phyloP scores from a whole-genome alignment of 768 basidiomycete species.

The Pleurotus platypus region DNA sequence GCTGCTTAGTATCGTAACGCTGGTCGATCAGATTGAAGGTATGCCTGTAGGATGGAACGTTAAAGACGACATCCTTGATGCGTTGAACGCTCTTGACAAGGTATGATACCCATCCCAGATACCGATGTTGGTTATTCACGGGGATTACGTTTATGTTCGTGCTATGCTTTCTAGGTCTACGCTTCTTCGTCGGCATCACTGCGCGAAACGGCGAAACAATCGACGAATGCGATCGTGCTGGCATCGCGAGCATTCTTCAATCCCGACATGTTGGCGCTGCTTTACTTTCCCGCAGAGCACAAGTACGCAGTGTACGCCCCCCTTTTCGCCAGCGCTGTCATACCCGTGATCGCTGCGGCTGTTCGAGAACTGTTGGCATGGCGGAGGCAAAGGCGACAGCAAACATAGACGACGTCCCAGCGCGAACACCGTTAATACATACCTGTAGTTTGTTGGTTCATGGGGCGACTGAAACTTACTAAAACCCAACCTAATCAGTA shows the following conservation, averaged over 20 bases:
- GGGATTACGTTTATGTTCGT: neutral
- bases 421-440: no score
- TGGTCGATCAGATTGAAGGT: constrained; percentile 82
- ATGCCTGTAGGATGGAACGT: constrained; percentile 90
- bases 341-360: constrained; percentile 76
- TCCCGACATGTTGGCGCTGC: constrained; percentile 90
- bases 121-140: neutral
- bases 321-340: constrained; percentile 85
- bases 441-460: no score
- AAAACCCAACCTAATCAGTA: no score
- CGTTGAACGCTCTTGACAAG: constrained; percentile 70
- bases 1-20: constrained; percentile 74
- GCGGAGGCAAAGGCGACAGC: constrained; percentile 34
- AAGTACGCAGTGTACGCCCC: constrained; percentile 97
- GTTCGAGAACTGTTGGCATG: constrained; percentile 71
- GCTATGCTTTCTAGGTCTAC: constrained; percentile 31
- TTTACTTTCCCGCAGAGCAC: constrained; percentile 98
- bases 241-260: constrained; percentile 93
- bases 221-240: constrained; percentile 57
- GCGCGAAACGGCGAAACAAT: constrained; percentile 48
- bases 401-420: no score
- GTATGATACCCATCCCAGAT: constrained; percentile 36
- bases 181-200: constrained; percentile 34
- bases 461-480: no score
- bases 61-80: constrained; percentile 61